phyloP scores from a whole-genome alignment of 148 eudicot species.

The Cornus florida region DNA sequence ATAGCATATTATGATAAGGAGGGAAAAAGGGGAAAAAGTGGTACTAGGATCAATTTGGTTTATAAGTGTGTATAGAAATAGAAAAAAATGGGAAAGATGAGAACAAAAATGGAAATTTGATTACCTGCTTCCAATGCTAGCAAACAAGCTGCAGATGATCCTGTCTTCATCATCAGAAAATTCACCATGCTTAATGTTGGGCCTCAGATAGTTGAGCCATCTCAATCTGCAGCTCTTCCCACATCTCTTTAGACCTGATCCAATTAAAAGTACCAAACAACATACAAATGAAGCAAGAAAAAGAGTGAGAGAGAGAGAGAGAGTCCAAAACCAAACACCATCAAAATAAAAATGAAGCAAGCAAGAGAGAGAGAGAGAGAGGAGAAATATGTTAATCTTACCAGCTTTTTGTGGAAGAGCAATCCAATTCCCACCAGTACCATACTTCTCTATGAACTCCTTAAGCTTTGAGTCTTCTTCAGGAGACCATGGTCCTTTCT shows the following conservation, averaged over 20 bases:
- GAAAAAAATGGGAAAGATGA: not conserved
- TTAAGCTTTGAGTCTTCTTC: conserved; percentile 38
- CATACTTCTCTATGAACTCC: conserved; percentile 34
- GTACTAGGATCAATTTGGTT: not conserved
- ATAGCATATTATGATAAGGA: not conserved
- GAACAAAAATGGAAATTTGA: not conserved
- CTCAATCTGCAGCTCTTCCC: conserved; percentile 41
- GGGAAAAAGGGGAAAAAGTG: not conserved
- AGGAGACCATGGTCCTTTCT: conserved; percentile 42
- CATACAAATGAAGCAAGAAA: not conserved
- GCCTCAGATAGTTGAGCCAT: conserved; percentile 40
- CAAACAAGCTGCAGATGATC: conserved; percentile 31
- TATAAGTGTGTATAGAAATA: conserved; percentile 9
- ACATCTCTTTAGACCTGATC: conserved; percentile 32
- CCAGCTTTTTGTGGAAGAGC: conserved; percentile 41
- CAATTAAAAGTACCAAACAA: not conserved
- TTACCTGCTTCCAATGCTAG: conserved; percentile 34
- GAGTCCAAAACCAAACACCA: not conserved
- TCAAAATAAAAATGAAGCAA: not conserved
- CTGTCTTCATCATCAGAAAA: conserved; percentile 38
- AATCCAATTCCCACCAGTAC: conserved; percentile 39
- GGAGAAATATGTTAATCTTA: conserved; percentile 1
- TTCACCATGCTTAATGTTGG: conserved; percentile 37
- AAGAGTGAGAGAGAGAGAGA: conserved; percentile 6
- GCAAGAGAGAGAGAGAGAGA: conserved; percentile 11